Evolutionary conservation across 306 rosid genomes (phyloP).

Genomic region (Cyclanthera cordifolia): DNA sequence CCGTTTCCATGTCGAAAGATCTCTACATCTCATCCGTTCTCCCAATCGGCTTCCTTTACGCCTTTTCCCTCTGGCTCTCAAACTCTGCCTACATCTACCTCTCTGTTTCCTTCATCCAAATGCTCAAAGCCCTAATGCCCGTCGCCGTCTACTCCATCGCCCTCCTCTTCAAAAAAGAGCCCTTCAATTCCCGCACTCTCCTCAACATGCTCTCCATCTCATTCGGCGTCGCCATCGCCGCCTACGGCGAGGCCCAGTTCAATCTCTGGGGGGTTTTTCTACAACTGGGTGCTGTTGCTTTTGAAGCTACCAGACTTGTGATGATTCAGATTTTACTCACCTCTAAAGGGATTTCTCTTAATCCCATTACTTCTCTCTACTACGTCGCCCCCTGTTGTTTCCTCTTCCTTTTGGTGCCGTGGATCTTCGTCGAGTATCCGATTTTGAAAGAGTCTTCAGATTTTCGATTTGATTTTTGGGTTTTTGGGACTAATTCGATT

Average conservation of each 20-base stretch:
- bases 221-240: constrained; percentile 58
- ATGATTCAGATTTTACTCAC: constrained; percentile 58
- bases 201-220: constrained; percentile 61
- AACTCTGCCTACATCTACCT: constrained; percentile 67
- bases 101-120: constrained; percentile 56
- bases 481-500: constrained; percentile 52
- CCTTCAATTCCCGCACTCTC: constrained; percentile 39
- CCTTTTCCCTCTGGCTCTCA: constrained; percentile 63
- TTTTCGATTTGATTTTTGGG: constrained; percentile 36
- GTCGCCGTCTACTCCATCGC: constrained; percentile 68
- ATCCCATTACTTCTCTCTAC: constrained; percentile 51
- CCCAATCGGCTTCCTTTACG: constrained; percentile 41
- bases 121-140: constrained; percentile 74
- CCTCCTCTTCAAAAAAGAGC: constrained; percentile 31
- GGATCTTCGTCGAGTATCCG: constrained; percentile 55
- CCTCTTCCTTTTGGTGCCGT: constrained; percentile 36
- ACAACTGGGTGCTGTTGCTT: constrained; percentile 57
- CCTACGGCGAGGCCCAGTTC: constrained; percentile 58
- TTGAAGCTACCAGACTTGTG: constrained; percentile 59
- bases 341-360: constrained; percentile 54
- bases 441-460: constrained; percentile 32
- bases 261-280: constrained; percentile 49
- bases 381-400: constrained; percentile 64
- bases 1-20: constrained; percentile 40
- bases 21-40: constrained; percentile 51